Percentiles rank a stretch among this genome's conserved stretches.
Conservation (phyloP, 2,329 filamentous ascomycete genomes). For the Botrytis paeoniae region DNA sequence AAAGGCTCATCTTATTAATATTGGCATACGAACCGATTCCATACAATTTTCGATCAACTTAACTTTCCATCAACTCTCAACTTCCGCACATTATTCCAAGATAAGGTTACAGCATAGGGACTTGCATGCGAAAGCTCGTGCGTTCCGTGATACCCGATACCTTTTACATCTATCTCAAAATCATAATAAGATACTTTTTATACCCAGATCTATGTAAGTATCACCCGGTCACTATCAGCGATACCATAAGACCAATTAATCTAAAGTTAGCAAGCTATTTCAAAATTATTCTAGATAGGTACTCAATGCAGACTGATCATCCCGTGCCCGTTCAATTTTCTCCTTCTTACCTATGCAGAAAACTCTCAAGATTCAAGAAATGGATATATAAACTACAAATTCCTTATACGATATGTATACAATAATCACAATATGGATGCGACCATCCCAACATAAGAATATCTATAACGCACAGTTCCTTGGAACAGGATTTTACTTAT, state of each 20-base stretch:
- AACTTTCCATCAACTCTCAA: neutral
- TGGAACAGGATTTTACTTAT: no score
- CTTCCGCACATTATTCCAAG: rapidly evolving
- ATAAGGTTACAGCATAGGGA: no score
- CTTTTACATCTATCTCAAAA: neutral
- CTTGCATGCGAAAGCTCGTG: neutral
- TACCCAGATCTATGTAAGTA: neutral
- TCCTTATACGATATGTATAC: no score
- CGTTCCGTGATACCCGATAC: neutral
- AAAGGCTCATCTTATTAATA: no score
- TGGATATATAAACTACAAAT: neutral
- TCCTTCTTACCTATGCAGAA: neutral
- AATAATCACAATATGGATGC: no score
- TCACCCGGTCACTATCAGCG: neutral
- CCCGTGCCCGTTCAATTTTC: rapidly evolving
- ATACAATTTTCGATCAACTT: rapidly evolving
- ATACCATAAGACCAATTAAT: neutral
- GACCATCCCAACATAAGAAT: rapidly evolving
- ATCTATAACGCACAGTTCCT: no score
- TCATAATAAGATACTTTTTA: neutral
- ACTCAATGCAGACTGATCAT: neutral
- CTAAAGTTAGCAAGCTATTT: neutral
- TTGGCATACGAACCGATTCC: no score
- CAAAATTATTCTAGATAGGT: neutral
- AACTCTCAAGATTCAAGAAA: neutral